Percentiles rank a stretch among this genome's conserved stretches.
Conservation (phyloP, 2,329 filamentous ascomycete species). For the Sarocladium oryzae region DNA sequence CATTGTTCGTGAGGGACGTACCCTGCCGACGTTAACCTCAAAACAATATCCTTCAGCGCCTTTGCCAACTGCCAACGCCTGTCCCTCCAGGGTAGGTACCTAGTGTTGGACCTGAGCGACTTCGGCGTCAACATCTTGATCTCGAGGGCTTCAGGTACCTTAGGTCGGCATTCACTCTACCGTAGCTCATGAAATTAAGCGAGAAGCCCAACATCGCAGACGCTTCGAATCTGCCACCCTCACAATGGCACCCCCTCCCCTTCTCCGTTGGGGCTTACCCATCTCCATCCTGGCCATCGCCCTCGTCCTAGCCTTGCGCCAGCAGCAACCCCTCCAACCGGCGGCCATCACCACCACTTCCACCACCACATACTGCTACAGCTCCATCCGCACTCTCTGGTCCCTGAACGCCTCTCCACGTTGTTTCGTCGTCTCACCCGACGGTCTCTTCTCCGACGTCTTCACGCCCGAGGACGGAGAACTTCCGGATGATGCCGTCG, state of each 20-base stretch:
- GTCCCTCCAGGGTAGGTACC: no score
- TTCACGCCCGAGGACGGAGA: conserved; percentile 24
- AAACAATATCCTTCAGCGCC: no score
- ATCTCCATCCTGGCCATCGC: conserved; percentile 23
- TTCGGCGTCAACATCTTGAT: no score
- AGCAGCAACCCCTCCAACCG: conserved; percentile 14
- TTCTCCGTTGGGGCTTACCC: conserved; percentile 22
- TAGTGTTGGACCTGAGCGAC: no score
- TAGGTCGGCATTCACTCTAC: no score
- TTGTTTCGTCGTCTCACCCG: conserved; percentile 47
- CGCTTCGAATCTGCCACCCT: no score
- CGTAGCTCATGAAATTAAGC: no score
- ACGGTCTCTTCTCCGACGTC: conserved; percentile 45
- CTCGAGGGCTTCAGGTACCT: no score
- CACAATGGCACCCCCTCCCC: conserved; percentile 12
- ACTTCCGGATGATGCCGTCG: conserved; percentile 23
- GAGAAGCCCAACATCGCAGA: no score
- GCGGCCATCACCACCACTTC: conserved; percentile 16
- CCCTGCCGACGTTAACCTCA: no score
- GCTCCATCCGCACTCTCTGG: conserved; percentile 30
- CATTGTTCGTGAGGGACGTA: no score
- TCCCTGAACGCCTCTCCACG: conserved; percentile 30
- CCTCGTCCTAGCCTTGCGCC: conserved; percentile 24
- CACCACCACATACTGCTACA: conserved; percentile 32
- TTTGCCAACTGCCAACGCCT: no score